Evolutionary conservation across 192 early-diverging fungal species (phyloP).

Genomic region (Podila epigama): DNA sequence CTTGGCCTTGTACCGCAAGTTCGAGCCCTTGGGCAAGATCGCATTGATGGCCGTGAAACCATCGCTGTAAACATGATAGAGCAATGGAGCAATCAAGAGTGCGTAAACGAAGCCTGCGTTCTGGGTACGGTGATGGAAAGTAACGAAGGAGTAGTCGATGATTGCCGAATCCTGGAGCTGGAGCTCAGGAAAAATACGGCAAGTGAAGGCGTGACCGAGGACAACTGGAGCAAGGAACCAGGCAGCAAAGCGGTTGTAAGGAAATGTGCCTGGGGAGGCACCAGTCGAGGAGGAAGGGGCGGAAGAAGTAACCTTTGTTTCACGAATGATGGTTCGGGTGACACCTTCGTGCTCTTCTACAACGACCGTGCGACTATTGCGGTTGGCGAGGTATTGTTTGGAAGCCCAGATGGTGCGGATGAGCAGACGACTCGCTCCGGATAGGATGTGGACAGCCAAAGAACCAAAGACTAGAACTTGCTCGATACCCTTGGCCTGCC

Average conservation of each 20-base stretch:
- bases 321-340: neutral
- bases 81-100: constrained; percentile 15
- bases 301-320: neutral
- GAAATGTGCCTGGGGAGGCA: constrained; percentile 25
- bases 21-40: constrained; percentile 8
- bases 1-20: neutral
- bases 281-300: neutral
- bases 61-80: constrained; percentile 30
- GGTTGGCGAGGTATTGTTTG: constrained; percentile 18
- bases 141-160: constrained; percentile 32
- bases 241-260: constrained; percentile 39
- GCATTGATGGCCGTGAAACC: constrained; percentile 18
- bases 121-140: constrained; percentile 9
- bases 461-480: constrained; percentile 51
- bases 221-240: constrained; percentile 47
- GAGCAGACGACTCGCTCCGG: constrained; percentile 22
- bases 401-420: constrained; percentile 46
- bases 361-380: constrained; percentile 11
- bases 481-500: constrained; percentile 34
- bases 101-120: constrained; percentile 1
- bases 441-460: constrained; percentile 31
- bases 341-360: neutral
- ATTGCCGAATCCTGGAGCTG: constrained; percentile 30
- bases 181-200: constrained; percentile 10
- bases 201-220: constrained; percentile 19